Base-by-base conservation (phyloP, 2,329 filamentous ascomycete species). In the Cladorrhinum sp. region DNA sequence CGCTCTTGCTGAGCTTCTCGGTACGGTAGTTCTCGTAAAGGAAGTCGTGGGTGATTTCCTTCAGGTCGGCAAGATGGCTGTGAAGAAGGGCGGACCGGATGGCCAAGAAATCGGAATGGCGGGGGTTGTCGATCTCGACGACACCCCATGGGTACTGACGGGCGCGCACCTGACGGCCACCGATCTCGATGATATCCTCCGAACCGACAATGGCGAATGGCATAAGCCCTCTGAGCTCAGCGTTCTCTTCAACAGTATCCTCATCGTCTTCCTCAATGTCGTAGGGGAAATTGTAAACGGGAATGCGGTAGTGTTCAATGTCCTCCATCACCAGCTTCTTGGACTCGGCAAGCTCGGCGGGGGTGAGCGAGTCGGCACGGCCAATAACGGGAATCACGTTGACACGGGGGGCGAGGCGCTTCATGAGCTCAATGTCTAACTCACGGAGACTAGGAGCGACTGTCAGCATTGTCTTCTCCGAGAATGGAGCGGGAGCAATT, bases 241-340 rank as follows among this genome's bases (percentile, higher is more conserved):
- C 95, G 71, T 99, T 99, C 81, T 99, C 95, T 80, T 99, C 95
- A 20, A 99, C 93, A 1, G 95, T 99, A 73, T 99, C 95, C 80
- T 99, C 95, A 68, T 99, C 95, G 71, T 99, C 95, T 82, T 99
- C 95, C 79, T 99, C 95, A 64, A 99, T 96, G 71, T 99, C 95
- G 81, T 99, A 99, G 54, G 95, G 95, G 84, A 99, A 99, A 85
- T 99, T 99, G 86, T 99, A 99, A 67, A 99, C 93, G 51, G 95
- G 95, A 70, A 99, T 99, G 74, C 95, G 90, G 83, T 99, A 99
- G 79, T 99, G 95, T 80, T 99, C 95, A 70, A 99, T 99, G 75
- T 99, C 95, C 82, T 99, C 95, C 95, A 99, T 99, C 73, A 99
- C 93, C 64, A 99, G 86, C 85, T 98, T 99, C 87, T 99, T 99